Base-by-base conservation (phyloP, 345 rosid genomes). In the Pugionium dolabratum region DNA sequence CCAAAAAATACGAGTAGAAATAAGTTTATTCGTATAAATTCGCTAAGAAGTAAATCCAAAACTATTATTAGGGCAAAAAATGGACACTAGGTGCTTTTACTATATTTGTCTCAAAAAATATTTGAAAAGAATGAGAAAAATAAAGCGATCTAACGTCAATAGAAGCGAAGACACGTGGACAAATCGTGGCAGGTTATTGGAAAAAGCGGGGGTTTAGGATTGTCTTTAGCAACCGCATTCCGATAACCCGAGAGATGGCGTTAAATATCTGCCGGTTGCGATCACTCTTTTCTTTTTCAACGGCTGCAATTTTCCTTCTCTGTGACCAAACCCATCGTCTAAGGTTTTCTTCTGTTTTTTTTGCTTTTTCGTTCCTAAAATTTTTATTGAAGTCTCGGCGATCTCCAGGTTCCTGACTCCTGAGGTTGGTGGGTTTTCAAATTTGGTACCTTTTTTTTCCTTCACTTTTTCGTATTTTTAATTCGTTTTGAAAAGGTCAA, bases 311-410 rank as follows among this genome's bases (percentile, higher is more conserved):
- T 59, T 43, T 27, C 6, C 35, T 32, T 32, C 50, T 51, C 43
- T 44, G 25, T 42, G 5, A 59, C 76, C 62, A 59, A 66, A 73
- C 76, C 72, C 71, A 66, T 73, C 72, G 66, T 45, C 67, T 0
- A 9, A 58, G 56, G 9, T 37, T 66, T 51, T 47, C 60, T 30
- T 58, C 44, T 67, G 26, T 44, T 32, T 41, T 42, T 35, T 70
- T 11, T 30, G 2, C 9, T 58, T 61, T n/a, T 55, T 40, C 50
- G 2, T 48, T 40, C 63, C 36, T 37, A 27, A 11, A 47, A 1
- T 0, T 28, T 34, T 32, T 11, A 32, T 68, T 40, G 1, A 57
- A 46, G 10, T n/a, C 29, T 8, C 42, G 7, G 5, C 59, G 31
- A 64, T 64, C 65, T 44, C 3, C 44, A 55, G 10, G 64, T 46